Base-by-base conservation (phyloP, 306 rosid genomes). In the Cucumis sativus region DNA sequence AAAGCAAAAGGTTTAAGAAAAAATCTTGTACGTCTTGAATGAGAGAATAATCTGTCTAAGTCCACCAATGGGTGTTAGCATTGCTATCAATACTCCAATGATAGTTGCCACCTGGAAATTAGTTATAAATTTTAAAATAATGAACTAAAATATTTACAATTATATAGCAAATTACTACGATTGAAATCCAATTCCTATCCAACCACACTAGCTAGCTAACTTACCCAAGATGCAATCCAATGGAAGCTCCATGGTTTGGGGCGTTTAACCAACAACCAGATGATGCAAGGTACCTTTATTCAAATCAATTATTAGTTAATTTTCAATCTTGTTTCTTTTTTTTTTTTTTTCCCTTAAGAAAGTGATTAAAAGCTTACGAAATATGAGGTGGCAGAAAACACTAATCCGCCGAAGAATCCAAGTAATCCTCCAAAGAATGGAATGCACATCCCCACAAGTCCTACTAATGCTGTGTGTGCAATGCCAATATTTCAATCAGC, bases 371-470 rank as follows among this genome's bases (percentile, higher is more conserved):
- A 71, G 57, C 90, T 82, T 80, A 91, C 93, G 33, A 83, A 84
- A 54, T 80, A 91, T 62, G 97, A 87, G 51, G 97, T 87, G 43
- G 92, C 85, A 21, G 93, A n/a, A 80, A 86, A 91, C 13, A 88
- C 91, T 14, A 91, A 74, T 67, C 97, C 97, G 47, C 97, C 97
- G 45, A 91, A 91, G 63, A 91, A 85, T 9, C 97, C 93, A 61
- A 89, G 59, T 49, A 91, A 39, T 59, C 93, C 97, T 82, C 97
- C 93, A 49, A 91, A 91, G 60, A 91, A 91, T 23, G 97, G 97
- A 79, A 91, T n/a, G 45, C 86, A 81, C 15, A 91, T 64, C n/a
- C 77, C 88, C 41, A 91, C 7, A 8, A 91, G 28, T 23, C 89
- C 92, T 3, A 78, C 84, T 6, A 45, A 1, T 47, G 39, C 97